Base-by-base conservation (phyloP, 345 rosid genomes). In the Draba incana region DNA sequence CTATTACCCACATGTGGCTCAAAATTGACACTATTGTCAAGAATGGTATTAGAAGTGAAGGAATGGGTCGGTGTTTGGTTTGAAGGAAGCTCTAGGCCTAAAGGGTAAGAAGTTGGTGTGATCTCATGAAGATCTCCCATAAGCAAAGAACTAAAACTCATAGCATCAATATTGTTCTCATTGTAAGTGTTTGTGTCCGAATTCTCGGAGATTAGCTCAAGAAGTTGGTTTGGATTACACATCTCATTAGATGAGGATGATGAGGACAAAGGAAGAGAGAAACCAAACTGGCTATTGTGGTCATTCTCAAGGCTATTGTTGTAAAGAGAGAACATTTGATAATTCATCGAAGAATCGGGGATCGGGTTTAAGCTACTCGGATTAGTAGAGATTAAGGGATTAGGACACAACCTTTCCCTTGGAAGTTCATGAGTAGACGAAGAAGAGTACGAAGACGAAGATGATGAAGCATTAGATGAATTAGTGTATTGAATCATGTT, bases 141-240 rank as follows among this genome's bases (percentile, higher is more conserved):
- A 12, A 84, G 77, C 81, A 84, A 66, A 25, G 90, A 84, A 66
- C 84, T 81, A 53, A 74, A 88, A 67, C 79, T 80, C 70, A 76
- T 24, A 30, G 53, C 68, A 66, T 65, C 68, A 46, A 47, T 70
- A 43, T 66, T 27, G 3, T 74, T 79, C 39, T 41, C 54, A n/a
- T 46, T 52, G 57, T 15, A 23, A 41, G 50, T 48, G 64, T 45
- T 53, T 68, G 64, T 46, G 41, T 47, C 64, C 2, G 69, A 67
- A 9, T 61, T 62, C 20, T 74, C 72, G 14, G 77, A 66, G 49
- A 66, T 20, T 59, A 54, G 44, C 51, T 68, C 74, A 68, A 75
- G 74, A 37, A 68, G 47, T 9, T 75, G 75, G 38, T 62, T 41
- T 7, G 61, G 79, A 20, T 68, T 62, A 4, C 58, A 38, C 7